A percentile compares a stretch with the other conserved stretches of the same genome.
Conservation (phyloP, 148 eudicot genomes). For the Camellia sinensis region DNA sequence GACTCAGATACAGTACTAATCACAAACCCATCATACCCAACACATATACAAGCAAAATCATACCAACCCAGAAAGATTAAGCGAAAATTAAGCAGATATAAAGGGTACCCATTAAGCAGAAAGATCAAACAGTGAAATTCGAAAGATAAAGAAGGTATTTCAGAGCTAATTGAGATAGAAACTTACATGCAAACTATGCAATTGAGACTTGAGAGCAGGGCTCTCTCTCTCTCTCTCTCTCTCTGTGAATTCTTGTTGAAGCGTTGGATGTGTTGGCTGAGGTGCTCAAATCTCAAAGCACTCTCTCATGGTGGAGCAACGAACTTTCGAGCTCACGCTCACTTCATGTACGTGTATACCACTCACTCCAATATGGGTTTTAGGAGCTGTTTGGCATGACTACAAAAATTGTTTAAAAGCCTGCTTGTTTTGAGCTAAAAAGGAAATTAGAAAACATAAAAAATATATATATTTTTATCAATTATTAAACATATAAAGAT, state of each 20-base stretch:
- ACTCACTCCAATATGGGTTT: neutral
- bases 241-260: neutral
- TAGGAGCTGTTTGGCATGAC: too few species aligned
- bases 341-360: neutral
- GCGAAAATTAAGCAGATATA: neutral
- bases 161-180: neutral
- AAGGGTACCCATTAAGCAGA: neutral
- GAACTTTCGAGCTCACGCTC: neutral
- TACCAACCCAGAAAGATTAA: too few species aligned
- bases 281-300: neutral
- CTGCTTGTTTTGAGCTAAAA: too few species aligned
- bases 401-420: too few species aligned
- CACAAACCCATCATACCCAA: too few species aligned
- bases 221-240: neutral
- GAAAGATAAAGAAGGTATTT: neutral
- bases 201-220: neutral
- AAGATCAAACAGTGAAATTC: neutral
- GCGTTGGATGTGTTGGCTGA: neutral
- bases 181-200: neutral
- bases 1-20: too few species aligned
- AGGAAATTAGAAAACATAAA: too few species aligned
- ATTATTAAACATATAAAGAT: too few species aligned
- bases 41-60: too few species aligned
- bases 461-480: too few species aligned
- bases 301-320: neutral